These are phyloP conservation scores for Cinnamomum chago DNA, from an alignment of 164 flowering plant genomes.

Conservation along the genomic window DNA sequence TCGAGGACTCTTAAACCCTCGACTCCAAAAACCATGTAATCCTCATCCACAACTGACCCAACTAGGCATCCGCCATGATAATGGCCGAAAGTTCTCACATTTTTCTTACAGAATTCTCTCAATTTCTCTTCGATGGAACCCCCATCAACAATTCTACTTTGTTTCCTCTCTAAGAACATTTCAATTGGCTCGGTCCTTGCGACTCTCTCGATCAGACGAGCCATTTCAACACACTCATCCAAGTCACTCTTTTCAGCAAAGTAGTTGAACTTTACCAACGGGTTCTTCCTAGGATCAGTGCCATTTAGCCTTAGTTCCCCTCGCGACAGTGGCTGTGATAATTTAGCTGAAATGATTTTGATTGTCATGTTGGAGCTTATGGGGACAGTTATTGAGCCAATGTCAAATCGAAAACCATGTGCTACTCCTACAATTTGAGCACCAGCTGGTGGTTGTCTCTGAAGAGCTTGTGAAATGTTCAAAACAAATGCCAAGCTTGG, in stretches of 20 bases:
- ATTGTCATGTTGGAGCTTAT: slow-evolving; percentile 21
- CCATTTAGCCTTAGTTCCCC: slow-evolving; percentile 23
- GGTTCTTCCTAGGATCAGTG: slow-evolving; percentile 33
- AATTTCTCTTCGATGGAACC: slow-evolving; percentile 14
- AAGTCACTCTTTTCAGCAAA: slow-evolving; percentile 23
- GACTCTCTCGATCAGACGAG: slow-evolving; percentile 17
- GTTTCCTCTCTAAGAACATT: slow-evolving; percentile 12
- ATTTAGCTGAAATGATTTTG: slow-evolving; percentile 20
- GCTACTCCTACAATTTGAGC: slow-evolving; percentile 33
- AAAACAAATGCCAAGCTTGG: slow-evolving; percentile 23
- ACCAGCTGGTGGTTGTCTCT: slow-evolving; percentile 16
- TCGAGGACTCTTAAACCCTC: slow-evolving; percentile 36
- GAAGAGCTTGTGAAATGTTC: slow-evolving; percentile 10
- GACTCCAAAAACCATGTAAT: slow-evolving; percentile 33
- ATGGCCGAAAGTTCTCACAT: slow-evolving; percentile 35
- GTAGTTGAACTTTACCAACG: slow-evolving; percentile 36
- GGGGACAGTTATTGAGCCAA: slow-evolving; percentile 23
- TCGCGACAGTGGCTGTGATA: slow-evolving; percentile 26
- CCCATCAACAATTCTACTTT: not conserved
- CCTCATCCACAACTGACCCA: slow-evolving; percentile 34
- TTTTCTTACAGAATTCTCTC: slow-evolving; percentile 26
- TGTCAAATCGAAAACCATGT: slow-evolving; percentile 17
- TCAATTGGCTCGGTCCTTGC: slow-evolving; percentile 21
- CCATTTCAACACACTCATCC: slow-evolving; percentile 22
- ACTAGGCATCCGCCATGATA: slow-evolving; percentile 42